Evolutionary conservation across 371 early-diverging fungal species (phyloP).

Genomic region (Saksenaea vasiformis): DNA sequence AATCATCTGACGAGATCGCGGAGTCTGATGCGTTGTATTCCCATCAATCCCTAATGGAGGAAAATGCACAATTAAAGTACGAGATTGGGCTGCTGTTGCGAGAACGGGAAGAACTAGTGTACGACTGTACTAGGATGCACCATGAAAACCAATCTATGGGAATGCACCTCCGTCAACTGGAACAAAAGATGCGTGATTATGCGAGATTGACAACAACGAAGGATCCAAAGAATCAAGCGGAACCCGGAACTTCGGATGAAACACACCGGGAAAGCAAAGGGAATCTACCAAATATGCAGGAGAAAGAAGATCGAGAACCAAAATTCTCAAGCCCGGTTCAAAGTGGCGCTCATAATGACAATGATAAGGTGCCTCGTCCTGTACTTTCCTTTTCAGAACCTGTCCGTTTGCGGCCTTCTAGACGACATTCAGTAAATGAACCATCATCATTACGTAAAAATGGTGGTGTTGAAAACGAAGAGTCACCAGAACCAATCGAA

Average conservation of each 20-base stretch:
- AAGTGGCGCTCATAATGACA: background rate
- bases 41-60: background rate
- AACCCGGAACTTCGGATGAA: background rate
- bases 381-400: background rate
- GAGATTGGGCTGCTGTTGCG: background rate
- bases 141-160: background rate
- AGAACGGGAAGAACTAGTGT: background rate
- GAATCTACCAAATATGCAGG: background rate
- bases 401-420: background rate
- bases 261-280: background rate
- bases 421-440: background rate
- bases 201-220: background rate
- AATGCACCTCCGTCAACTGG: background rate
- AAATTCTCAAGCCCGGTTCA: background rate
- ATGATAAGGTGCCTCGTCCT: background rate
- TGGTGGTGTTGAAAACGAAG: background rate
- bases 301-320: background rate
- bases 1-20: background rate
- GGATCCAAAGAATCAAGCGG: no score
- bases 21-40: background rate
- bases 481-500: background rate
- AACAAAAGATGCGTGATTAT: background rate
- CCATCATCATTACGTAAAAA: background rate
- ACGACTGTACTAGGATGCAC: background rate
- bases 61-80: background rate